These are phyloP conservation scores for Cryphonectria parasitica DNA, from an alignment of 2,329 filamentous ascomycete species.

Conservation along the genomic window DNA sequence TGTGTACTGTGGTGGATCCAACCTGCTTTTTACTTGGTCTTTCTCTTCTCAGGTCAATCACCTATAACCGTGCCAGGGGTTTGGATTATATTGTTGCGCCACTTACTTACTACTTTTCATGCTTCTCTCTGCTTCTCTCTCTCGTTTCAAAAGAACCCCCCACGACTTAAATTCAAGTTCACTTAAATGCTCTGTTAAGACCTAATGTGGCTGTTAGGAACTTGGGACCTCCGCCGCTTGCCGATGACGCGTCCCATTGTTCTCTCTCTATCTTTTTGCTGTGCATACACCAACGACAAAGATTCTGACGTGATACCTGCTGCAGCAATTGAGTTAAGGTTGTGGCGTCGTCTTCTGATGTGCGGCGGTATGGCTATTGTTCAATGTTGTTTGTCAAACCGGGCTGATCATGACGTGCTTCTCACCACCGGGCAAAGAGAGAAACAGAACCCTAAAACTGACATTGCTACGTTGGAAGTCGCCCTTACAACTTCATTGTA, in stretches of 20 bases:
- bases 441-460: background rate
- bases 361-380: background rate
- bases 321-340: constrained; percentile 7
- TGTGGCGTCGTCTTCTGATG: background rate
- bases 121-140: background rate
- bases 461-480: background rate
- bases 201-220: constrained; percentile 5
- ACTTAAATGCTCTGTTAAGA: constrained; percentile 22
- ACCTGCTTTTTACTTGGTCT: background rate
- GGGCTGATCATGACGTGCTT: background rate
- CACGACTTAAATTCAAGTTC: constrained; percentile 13
- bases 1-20: too few relatives aligned
- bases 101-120: too few relatives aligned
- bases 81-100: too few relatives aligned
- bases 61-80: background rate
- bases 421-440: background rate
- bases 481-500: constrained; percentile 2
- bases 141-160: background rate
- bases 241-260: constrained; percentile 34
- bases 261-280: background rate
- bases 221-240: constrained; percentile 25
- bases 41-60: background rate
- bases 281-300: background rate
- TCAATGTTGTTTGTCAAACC: background rate
- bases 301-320: constrained; percentile 2